Evolutionary conservation across 257 asterid species (phyloP).

Genomic region (Solanum stenotomum): DNA sequence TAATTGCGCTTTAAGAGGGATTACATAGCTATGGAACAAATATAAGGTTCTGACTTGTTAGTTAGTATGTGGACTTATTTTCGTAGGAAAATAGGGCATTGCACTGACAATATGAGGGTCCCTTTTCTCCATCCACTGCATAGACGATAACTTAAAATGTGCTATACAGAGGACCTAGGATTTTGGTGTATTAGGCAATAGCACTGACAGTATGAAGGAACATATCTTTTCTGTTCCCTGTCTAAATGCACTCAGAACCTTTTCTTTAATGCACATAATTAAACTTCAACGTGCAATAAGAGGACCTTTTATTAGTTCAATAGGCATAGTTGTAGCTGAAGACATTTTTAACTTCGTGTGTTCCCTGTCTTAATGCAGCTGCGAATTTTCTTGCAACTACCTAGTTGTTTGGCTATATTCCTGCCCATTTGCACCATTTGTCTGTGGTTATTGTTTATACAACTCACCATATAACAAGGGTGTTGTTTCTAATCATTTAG

Average conservation of each 20-base stretch:
- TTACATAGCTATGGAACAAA: not conserved
- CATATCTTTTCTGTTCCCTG: not conserved
- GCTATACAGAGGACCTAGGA: not conserved
- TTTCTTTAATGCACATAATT: not conserved
- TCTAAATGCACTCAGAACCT: not conserved
- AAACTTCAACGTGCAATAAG: not conserved
- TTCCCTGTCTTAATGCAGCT: not conserved
- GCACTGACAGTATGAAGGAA: not conserved
- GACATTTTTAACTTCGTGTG: not conserved
- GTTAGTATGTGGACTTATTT: not conserved
- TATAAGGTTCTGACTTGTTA: not conserved
- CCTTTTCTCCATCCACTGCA: not conserved
- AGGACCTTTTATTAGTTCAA: not conserved
- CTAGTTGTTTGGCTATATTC: not conserved
- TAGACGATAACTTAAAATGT: not conserved
- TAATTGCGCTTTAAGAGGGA: not conserved
- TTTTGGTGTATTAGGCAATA: not conserved
- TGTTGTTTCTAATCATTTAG: not conserved
- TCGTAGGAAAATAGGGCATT: not conserved
- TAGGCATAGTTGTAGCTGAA: not conserved
- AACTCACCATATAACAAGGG: not conserved
- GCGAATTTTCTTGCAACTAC: not conserved
- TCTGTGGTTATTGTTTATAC: not conserved
- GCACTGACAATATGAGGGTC: not conserved
- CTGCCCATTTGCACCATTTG: not conserved